These are phyloP conservation scores for Aspergillus versicolor DNA, from an alignment of 2,329 filamentous ascomycete genomes.

Conservation along the genomic window DNA sequence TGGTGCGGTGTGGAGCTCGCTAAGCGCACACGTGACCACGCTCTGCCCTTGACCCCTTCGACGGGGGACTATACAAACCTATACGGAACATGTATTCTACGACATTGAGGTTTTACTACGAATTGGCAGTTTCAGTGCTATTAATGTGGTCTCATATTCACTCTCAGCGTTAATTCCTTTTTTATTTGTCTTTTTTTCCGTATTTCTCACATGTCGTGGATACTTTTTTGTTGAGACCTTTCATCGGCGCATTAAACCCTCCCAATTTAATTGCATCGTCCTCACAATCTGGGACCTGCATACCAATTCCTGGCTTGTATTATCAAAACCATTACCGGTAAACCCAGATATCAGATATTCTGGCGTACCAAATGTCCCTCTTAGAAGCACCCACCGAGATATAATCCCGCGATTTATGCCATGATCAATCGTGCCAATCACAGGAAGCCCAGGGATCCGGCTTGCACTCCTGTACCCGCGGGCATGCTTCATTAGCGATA, in stretches of 20 bases:
- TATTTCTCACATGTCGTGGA: not conserved
- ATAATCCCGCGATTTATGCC: not conserved
- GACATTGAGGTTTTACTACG: not conserved
- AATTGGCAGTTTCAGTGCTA: not conserved
- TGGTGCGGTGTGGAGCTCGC: constrained; percentile 43
- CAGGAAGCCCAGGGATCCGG: constrained; percentile 31
- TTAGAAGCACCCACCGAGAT: too few relatives aligned
- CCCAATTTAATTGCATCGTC: not conserved
- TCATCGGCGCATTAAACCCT: not conserved
- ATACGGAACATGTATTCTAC: not conserved
- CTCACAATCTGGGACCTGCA: not conserved
- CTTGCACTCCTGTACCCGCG: constrained; percentile 31
- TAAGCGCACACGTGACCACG: constrained; percentile 45
- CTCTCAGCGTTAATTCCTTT: not conserved
- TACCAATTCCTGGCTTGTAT: not conserved
- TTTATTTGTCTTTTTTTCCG: not conserved
- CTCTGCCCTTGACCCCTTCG: constrained; percentile 36
- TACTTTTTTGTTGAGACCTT: not conserved
- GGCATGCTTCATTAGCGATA: not conserved
- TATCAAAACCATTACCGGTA: not conserved
- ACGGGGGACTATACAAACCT: not conserved
- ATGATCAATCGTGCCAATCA: constrained; percentile 30
- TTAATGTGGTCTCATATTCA: not conserved
- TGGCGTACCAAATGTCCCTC: not conserved
- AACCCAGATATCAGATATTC: not conserved